Base-by-base conservation (phyloP, 306 rosid genomes). In the Quercus aquifolioides region DNA sequence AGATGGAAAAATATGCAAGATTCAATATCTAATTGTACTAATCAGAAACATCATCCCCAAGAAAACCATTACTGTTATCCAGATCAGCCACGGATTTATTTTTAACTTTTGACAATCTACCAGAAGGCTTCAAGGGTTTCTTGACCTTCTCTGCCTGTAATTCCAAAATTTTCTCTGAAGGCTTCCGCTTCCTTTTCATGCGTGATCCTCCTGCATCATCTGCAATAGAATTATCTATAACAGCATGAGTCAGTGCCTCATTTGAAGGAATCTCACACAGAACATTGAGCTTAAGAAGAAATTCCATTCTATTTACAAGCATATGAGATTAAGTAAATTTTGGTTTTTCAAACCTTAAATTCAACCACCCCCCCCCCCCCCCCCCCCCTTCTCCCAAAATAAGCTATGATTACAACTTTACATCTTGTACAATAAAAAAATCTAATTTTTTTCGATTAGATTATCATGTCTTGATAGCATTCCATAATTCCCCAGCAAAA, bases 111-210 rank as follows among this genome's bases (percentile, higher is more conserved):
- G 84, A 84, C 5, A 81, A 55, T 80, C 87, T 90, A 82, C 86
- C 82, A 55, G 85, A 65, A 78, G 83, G 70, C 82, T 91, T 91
- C 79, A 81, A 84, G 17, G 94, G 92, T 67, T 83, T 89, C 81
- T 82, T 88, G 55, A 80, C 92, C 82, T 83, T 91, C 84, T 93
- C 96, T 5, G 91, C 97, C 87, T 93, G 98, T 88, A 91, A 83
- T 79, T 90, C 98, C 85, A 93, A 79, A 77, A 91, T 92, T 83
- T 91, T 93, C 85, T 93, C 98, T 0, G 98, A 91, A n/a, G 97
- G 97, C 73, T 85, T 93, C 58, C 97, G 87, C 78, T 86, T 91
- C 78, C 98, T 86, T 87, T 88, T 93, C 81, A 87, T 6, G 43
- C 85, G 85, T 4, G 88, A 56, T 62, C 88, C 92, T 60, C 86